Conservation (phyloP, 2,329 filamentous ascomycete species). For the Aureobasidium zeae region DNA sequence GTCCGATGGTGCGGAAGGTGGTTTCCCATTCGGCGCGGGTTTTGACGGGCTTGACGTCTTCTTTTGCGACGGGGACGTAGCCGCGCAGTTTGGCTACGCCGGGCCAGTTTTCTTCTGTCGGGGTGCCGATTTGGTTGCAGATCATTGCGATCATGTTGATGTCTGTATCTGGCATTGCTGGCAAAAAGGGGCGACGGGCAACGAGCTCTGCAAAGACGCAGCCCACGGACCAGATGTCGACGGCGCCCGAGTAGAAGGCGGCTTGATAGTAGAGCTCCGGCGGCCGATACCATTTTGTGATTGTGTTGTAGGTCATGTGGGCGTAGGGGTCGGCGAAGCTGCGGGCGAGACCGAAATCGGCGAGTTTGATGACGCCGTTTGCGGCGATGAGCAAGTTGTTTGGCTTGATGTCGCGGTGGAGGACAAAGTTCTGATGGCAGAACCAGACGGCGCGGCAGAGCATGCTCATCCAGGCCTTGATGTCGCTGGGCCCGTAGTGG, state of each 20-base stretch:
- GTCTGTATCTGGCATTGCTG: constrained; percentile 63
- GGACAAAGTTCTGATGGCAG: constrained; percentile 86
- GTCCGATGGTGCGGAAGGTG: constrained; percentile 70
- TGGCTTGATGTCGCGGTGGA: constrained; percentile 97
- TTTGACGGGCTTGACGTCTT: constrained; percentile 48
- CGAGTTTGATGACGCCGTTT: constrained; percentile 87
- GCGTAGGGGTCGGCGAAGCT: constrained; percentile 77
- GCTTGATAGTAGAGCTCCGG: constrained; percentile 90
- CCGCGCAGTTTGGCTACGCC: constrained; percentile 72
- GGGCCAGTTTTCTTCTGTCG: constrained; percentile 91
- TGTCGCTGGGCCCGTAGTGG: constrained; percentile 76
- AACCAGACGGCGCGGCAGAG: constrained; percentile 88
- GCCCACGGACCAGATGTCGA: constrained; percentile 91
- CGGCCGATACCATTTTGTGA: constrained; percentile 93
- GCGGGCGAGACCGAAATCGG: constrained; percentile 92
- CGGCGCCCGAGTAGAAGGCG: constrained; percentile 77
- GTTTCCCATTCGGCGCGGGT: constrained; percentile 63
- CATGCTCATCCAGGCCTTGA: constrained; percentile 99
- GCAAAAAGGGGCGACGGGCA: constrained; percentile 68
- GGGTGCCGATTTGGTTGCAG: constrained; percentile 76
- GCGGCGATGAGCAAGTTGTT: constrained; percentile 95
- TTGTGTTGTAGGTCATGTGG: constrained; percentile 87
- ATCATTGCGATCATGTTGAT: constrained; percentile 80
- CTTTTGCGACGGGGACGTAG: constrained; percentile 61
- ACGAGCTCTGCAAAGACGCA: constrained; percentile 89